Evolutionary conservation across 2,329 filamentous ascomycete genomes (phyloP).

Genomic region (Dactylonectria estremocensis): DNA sequence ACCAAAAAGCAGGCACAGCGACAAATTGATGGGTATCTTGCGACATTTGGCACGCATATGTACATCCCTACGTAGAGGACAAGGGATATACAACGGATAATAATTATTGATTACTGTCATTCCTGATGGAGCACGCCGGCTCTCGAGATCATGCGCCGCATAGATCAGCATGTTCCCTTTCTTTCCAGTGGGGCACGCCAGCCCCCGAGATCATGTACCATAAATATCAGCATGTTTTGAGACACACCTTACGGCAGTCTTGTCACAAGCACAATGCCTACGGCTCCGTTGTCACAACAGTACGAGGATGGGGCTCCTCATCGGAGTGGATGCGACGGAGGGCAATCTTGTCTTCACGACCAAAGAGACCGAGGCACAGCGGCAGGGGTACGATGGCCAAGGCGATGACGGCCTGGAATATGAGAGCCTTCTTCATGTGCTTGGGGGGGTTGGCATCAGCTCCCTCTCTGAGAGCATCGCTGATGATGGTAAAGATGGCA

Average conservation of each 20-base stretch:
- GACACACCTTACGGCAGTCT: not conserved
- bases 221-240: not conserved
- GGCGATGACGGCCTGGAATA: constrained; percentile 84
- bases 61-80: constrained; percentile 14
- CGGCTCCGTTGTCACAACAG: constrained; percentile 37
- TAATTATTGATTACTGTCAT: constrained; percentile 24
- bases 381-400: constrained; percentile 77
- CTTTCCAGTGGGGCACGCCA: constrained; percentile 1
- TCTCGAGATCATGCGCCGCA: not conserved
- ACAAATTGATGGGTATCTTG: constrained; percentile 42
- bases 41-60: constrained; percentile 39
- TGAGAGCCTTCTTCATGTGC: constrained; percentile 82
- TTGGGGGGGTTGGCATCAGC: constrained; percentile 69
- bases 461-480: constrained; percentile 79
- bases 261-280: constrained; percentile 14
- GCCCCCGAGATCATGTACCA: constrained; percentile 1
- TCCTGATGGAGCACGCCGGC: constrained; percentile 6
- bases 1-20: constrained; percentile 26
- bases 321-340: constrained; percentile 68
- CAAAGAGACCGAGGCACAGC: constrained; percentile 79
- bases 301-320: constrained; percentile 44
- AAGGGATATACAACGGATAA: constrained; percentile 20
- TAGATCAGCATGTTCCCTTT: not conserved
- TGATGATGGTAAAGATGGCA: constrained; percentile 86
- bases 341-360: constrained; percentile 66